Evolutionary conservation across 2,329 filamentous ascomycete genomes (phyloP).

Genomic region (Colletotrichum aenigma): DNA sequence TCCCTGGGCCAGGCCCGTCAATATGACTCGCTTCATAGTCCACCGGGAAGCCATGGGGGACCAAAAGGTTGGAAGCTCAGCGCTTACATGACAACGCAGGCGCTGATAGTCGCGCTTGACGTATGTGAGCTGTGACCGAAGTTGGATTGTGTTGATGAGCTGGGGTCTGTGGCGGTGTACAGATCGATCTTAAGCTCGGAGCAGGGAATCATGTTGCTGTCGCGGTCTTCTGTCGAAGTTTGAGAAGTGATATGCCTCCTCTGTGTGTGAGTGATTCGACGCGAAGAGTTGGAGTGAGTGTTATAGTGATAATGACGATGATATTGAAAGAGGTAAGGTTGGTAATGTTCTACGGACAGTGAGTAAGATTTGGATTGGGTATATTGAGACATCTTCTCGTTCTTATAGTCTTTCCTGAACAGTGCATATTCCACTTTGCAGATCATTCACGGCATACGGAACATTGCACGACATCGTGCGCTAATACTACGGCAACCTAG

Average conservation of each 20-base stretch:
- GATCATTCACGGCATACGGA: neutral
- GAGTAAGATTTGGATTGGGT: neutral
- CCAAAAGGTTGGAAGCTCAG: neutral
- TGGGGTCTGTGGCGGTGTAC: neutral
- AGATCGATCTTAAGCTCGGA: neutral
- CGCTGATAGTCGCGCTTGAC: neutral
- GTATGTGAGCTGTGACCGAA: neutral
- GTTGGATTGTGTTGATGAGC: neutral
- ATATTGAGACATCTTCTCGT: neutral
- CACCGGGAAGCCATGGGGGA: neutral
- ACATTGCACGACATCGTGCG: neutral
- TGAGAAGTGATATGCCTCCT: neutral
- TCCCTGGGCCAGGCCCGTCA: neutral
- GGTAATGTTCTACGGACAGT: neutral
- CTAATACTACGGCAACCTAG: neutral
- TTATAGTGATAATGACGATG: neutral
- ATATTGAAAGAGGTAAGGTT: neutral
- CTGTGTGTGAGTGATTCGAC: neutral
- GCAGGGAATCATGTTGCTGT: neutral
- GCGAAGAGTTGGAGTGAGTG: neutral
- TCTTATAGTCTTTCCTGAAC: neutral
- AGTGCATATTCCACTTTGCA: neutral
- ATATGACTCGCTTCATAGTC: neutral
- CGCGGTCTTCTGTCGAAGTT: neutral
- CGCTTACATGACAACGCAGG: constrained; percentile 3